Evolutionary conservation across 257 asterid genomes (phyloP).

Genomic region (Nicotiana attenuata): DNA sequence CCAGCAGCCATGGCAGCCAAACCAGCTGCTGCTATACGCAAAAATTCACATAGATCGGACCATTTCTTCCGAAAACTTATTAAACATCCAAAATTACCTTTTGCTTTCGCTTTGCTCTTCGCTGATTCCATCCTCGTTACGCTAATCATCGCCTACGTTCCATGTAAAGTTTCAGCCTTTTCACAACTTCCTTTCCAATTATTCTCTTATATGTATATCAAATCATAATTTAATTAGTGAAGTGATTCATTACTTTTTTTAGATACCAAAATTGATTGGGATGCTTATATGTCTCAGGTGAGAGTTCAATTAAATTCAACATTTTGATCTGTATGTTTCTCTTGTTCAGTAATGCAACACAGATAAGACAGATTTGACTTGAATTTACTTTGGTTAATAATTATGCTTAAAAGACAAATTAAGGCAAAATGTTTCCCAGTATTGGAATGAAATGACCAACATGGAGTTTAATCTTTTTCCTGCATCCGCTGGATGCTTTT

Average conservation of each 20-base stretch:
- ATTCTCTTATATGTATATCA: neutral
- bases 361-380: neutral
- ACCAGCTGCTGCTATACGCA: slow-evolving; percentile 26
- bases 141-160: slow-evolving; percentile 68
- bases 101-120: slow-evolving; percentile 48
- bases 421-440: no score
- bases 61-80: slow-evolving; percentile 17
- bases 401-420: no score
- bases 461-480: no score
- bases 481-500: no score
- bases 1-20: slow-evolving; percentile 32
- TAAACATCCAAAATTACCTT: slow-evolving; percentile 32
- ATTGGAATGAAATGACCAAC: no score
- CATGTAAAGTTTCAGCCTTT: slow-evolving; percentile 45
- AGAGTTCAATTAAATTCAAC: neutral
- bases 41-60: slow-evolving; percentile 12
- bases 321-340: neutral
- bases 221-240: neutral
- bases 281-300: slow-evolving; percentile 98
- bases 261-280: slow-evolving; percentile 99
- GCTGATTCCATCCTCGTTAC: slow-evolving; percentile 66
- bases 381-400: neutral
- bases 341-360: neutral
- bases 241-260: neutral
- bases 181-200: neutral